A percentile compares a stretch with the other conserved stretches of the same genome.
Conservation (phyloP, 495 filamentous ascomycete genomes). For the Physcia stellaris region DNA sequence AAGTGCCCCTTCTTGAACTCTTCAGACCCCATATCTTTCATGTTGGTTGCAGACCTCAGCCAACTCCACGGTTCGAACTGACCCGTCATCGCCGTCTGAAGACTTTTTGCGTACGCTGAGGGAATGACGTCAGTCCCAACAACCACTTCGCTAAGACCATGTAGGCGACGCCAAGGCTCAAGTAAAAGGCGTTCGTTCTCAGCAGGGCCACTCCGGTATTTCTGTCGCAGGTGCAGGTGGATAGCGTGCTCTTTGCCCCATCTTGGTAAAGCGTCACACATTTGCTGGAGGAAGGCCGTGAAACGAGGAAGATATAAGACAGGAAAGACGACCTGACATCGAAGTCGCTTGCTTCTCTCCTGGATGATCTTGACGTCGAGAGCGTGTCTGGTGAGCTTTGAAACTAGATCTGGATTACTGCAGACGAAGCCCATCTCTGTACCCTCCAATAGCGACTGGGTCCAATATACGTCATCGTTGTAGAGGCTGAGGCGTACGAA, state of each 20-base stretch:
- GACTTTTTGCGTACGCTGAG: not conserved
- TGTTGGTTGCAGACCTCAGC: not conserved
- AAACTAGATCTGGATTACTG: not conserved
- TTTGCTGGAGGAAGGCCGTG: not conserved
- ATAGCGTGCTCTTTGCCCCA: not conserved
- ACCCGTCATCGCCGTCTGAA: not conserved
- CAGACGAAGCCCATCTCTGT: not conserved
- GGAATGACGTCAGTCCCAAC: not conserved
- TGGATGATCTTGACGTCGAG: not conserved
- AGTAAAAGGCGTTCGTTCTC: not conserved
- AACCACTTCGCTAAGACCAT: not conserved
- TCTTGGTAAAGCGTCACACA: not conserved
- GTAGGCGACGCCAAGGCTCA: not conserved
- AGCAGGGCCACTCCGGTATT: not conserved
- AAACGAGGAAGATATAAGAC: not conserved
- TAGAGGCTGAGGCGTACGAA: not conserved
- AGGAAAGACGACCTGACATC: not conserved
- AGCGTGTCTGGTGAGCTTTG: not conserved
- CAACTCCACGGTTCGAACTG: not conserved
- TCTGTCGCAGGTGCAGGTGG: not conserved
- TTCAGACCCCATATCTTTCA: not conserved
- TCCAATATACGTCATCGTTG: not conserved
- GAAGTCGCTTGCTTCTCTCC: not conserved
- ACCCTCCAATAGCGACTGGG: not conserved
- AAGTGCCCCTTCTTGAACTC: not conserved